Conservation (phyloP, 2,329 filamentous ascomycete genomes). For the Sporothrix mexicana region DNA sequence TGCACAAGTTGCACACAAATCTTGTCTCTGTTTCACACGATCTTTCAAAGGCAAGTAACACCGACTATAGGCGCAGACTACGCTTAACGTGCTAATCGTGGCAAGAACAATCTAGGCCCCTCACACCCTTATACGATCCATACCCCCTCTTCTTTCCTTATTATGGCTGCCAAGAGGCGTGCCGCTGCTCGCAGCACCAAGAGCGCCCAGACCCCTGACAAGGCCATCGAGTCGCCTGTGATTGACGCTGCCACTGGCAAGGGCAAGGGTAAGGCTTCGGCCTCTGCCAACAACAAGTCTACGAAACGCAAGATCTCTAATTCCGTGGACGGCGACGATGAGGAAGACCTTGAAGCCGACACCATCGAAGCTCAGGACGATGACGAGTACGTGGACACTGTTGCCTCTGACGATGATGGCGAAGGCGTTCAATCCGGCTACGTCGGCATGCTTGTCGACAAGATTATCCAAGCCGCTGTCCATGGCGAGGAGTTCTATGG, state of each 20-base stretch:
- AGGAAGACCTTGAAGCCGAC: not conserved
- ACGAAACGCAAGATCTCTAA: not conserved
- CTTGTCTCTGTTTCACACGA: too few relatives aligned
- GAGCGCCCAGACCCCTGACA: not conserved
- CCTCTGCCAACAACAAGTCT: not conserved
- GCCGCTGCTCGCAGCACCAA: not conserved
- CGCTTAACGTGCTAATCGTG: too few relatives aligned
- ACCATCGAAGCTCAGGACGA: constrained; percentile 2
- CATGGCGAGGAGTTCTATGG: not conserved
- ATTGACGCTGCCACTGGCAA: not conserved
- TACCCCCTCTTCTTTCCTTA: too few relatives aligned
- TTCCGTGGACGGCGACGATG: not conserved
- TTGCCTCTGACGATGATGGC: not conserved
- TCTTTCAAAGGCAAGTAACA: too few relatives aligned
- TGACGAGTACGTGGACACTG: not conserved
- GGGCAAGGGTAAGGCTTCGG: not conserved
- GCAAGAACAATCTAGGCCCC: too few relatives aligned
- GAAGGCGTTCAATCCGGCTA: not conserved
- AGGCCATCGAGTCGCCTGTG: not conserved
- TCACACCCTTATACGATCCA: too few relatives aligned
- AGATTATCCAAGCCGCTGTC: not conserved
- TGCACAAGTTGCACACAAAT: too few relatives aligned
- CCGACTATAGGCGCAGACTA: too few relatives aligned
- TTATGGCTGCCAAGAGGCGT: too few relatives aligned
- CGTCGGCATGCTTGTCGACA: constrained; percentile 11